Evolutionary conservation across 208 protist genomes (phyloP), one percentile per base, ranked within the genome.

Genomic region (Trypanosoma avium): DNA sequence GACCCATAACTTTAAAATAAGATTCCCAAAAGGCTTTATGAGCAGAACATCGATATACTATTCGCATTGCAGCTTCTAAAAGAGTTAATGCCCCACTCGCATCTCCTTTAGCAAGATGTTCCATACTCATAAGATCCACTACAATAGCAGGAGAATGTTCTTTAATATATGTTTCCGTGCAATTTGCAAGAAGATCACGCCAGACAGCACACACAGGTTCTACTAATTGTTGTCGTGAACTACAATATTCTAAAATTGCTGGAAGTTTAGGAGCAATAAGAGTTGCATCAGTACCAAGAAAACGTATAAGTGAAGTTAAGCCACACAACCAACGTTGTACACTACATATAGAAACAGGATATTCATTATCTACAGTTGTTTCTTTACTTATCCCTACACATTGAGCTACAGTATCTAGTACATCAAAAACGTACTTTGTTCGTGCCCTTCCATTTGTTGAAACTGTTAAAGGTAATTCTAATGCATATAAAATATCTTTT

Each of bases 191-290:
- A 12, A 95, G 73, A 43, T 85, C 76, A 22, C 49, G 71, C 89
- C 86, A 92, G 26, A 95, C 89, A 30, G 36, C 70, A 78, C 62
- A 90, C 46, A 66, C 71, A 24, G 52, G 7, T 17, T 48, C 49
- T 27, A 88, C 61, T 0, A 92, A 64, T 7, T 35, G 49, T 4
- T 67, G 54, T 6, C 76, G 55, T n/a, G 26, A 40, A 36, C 70
- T 69, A 47, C 79, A 93, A 19, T 58, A 48, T 7, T 84, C 68
- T 32, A 95, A 73, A 65, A 93, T 86, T 26, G 87, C 77, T 0
- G 87, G 77, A 22, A 96, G 68, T 69, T 94, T 93, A 13, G 87
- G 71, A n/a, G 84, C 86, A 24, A 94, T 81, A 10, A 88, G 57
- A 2, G 86, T 92, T 3, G 79, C 79, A 42, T 88, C 61, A n/a